Percentiles rank a stretch among this genome's conserved stretches.
These are phyloP conservation scores for Boletus pseudopeckii DNA, from an alignment of 768 basidiomycete species.

Conservation along the genomic window DNA sequence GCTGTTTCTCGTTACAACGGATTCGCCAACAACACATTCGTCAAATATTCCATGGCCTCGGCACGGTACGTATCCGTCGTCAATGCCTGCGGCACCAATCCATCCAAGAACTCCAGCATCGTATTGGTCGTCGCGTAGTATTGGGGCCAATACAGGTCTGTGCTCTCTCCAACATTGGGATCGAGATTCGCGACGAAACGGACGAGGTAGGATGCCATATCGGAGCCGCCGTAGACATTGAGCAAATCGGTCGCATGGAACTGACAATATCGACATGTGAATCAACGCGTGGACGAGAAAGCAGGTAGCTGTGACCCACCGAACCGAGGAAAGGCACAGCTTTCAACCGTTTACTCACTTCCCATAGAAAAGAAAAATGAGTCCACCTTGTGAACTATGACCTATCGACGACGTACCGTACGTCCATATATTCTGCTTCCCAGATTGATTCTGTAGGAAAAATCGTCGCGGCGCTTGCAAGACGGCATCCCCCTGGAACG, in stretches of 20 bases:
- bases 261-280: slow-evolving; percentile 18
- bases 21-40: neutral
- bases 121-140: slow-evolving; percentile 32
- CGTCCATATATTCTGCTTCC: slow-evolving; percentile 40
- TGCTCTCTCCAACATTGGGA: slow-evolving; percentile 37
- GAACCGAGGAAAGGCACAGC: slow-evolving; percentile 42
- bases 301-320: slow-evolving; percentile 23
- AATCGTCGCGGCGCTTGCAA: slow-evolving; percentile 51
- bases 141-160: slow-evolving; percentile 41
- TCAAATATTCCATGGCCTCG: slow-evolving; percentile 37
- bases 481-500: slow-evolving; percentile 47
- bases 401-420: slow-evolving; percentile 8
- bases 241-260: slow-evolving; percentile 43
- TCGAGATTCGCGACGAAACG: slow-evolving; percentile 22
- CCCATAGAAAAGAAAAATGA: neutral
- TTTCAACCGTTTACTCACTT: slow-evolving; percentile 46
- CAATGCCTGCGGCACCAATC: slow-evolving; percentile 30
- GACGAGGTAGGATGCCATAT: slow-evolving; percentile 38
- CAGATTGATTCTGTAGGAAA: slow-evolving; percentile 38
- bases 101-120: slow-evolving; percentile 41
- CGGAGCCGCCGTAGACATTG: slow-evolving; percentile 39
- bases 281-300: neutral
- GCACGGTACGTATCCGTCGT: slow-evolving; percentile 44
- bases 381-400: neutral
- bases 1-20: neutral